Evolutionary conservation across 306 rosid species (phyloP).

Genomic region (Psophocarpus tetragonolobus): DNA sequence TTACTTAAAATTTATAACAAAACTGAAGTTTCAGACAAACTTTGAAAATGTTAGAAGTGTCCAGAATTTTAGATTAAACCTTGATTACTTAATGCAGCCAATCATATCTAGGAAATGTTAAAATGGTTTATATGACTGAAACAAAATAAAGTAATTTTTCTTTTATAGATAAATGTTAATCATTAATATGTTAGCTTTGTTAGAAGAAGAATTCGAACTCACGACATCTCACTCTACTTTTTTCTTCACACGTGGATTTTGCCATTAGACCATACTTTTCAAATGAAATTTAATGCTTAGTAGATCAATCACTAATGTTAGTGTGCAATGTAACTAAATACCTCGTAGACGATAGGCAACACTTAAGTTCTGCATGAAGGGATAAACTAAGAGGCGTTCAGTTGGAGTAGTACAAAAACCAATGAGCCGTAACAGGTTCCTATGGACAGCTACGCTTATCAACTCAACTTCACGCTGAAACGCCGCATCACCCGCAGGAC

Average conservation of each 20-base stretch:
- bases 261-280: no score
- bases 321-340: slow-evolving; percentile 26
- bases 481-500: slow-evolving; percentile 89
- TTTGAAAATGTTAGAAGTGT: neutral
- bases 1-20: neutral
- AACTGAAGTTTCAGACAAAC: neutral
- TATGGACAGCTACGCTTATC: slow-evolving; percentile 95
- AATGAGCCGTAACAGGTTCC: slow-evolving; percentile 78
- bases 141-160: slow-evolving; percentile 17
- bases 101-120: slow-evolving; percentile 4
- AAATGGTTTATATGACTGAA: neutral
- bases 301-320: neutral
- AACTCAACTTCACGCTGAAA: slow-evolving; percentile 95
- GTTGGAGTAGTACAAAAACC: slow-evolving; percentile 91
- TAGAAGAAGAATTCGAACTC: no score
- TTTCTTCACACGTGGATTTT: no score
- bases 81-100: neutral
- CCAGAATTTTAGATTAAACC: neutral
- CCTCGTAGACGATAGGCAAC: slow-evolving; percentile 91
- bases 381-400: slow-evolving; percentile 92
- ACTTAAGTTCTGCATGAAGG: slow-evolving; percentile 93
- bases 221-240: no score
- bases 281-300: neutral
- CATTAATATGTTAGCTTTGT: no score
- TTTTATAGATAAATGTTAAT: no score